A percentile compares a stretch with the other conserved stretches of the same genome.
Conservation (phyloP, 768 basidiomycete species). For the Boletus huronensis region DNA sequence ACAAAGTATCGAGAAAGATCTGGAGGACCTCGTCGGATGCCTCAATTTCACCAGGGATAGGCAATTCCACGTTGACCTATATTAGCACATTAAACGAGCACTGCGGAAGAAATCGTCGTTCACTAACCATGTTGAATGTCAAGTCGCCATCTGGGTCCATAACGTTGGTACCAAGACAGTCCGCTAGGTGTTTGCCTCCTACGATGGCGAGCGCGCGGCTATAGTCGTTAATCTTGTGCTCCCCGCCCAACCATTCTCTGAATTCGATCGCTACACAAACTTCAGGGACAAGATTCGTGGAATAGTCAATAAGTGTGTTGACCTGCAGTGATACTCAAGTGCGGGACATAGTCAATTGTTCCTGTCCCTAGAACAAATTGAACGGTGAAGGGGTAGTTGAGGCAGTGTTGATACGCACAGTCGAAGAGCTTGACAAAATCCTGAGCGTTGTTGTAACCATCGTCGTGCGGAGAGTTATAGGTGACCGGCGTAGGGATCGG, state of each 20-base stretch:
- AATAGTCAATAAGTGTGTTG: neutral
- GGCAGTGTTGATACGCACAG: constrained; percentile 22
- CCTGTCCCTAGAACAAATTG: constrained; percentile 50
- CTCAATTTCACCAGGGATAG: constrained; percentile 29
- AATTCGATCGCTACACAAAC: constrained; percentile 61
- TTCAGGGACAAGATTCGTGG: constrained; percentile 1
- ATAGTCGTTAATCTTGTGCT: constrained; percentile 65
- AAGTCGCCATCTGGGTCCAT: constrained; percentile 60
- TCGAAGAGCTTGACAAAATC: constrained; percentile 52
- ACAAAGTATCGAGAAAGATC: constrained; percentile 17
- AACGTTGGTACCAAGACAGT: constrained; percentile 56
- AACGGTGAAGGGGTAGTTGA: neutral
- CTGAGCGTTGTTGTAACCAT: constrained; percentile 24
- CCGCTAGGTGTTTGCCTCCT: constrained; percentile 60
- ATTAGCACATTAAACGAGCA: neutral
- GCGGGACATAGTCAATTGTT: constrained; percentile 54
- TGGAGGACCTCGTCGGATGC: constrained; percentile 9
- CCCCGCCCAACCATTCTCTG: constrained; percentile 71
- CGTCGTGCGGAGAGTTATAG: constrained; percentile 49
- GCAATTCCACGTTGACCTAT: constrained; percentile 43
- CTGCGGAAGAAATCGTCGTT: too few species aligned
- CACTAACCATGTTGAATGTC: constrained; percentile 65
- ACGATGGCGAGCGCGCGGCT: constrained; percentile 63
- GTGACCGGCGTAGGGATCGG: constrained; percentile 53
- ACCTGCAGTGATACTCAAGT: constrained; percentile 55